These are phyloP conservation scores for Hericium coralloides DNA, from an alignment of 768 basidiomycete genomes.

Conservation along the genomic window DNA sequence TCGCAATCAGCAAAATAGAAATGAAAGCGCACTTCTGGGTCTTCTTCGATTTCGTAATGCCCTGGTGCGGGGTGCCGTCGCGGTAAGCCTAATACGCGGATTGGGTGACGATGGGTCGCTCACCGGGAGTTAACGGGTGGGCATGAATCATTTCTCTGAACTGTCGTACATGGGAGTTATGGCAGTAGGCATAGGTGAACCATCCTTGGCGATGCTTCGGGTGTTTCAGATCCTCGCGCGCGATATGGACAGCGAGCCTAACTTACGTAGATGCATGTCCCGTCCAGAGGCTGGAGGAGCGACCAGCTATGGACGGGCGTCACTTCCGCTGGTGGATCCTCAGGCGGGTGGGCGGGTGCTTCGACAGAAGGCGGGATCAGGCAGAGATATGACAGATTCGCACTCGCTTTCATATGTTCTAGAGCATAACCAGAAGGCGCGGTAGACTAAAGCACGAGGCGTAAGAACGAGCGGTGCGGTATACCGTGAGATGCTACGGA, in stretches of 20 bases:
- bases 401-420: slow-evolving; percentile 68
- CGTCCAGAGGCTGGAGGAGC: slow-evolving; percentile 68
- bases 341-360: slow-evolving; percentile 34
- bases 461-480: not conserved
- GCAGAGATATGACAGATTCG: slow-evolving; percentile 64
- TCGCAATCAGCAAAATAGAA: slow-evolving; percentile 13
- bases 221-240: slow-evolving; percentile 4
- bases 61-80: slow-evolving; percentile 63
- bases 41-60: slow-evolving; percentile 74
- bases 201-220: slow-evolving; percentile 78
- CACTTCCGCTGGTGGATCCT: slow-evolving; percentile 49
- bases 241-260: slow-evolving; percentile 18
- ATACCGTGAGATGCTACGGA: slow-evolving; percentile 6
- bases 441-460: not conserved
- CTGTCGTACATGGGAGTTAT: slow-evolving; percentile 91
- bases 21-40: slow-evolving; percentile 55
- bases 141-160: slow-evolving; percentile 76
- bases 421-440: slow-evolving; percentile 38
- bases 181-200: slow-evolving; percentile 98
- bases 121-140: slow-evolving; percentile 60
- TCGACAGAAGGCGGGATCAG: slow-evolving; percentile 61
- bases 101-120: slow-evolving; percentile 15
- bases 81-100: not conserved
- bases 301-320: slow-evolving; percentile 76
- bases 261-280: slow-evolving; percentile 80